These are phyloP conservation scores for Cordyceps javanica DNA, from an alignment of 2,329 filamentous ascomycete species.

Conservation along the genomic window DNA sequence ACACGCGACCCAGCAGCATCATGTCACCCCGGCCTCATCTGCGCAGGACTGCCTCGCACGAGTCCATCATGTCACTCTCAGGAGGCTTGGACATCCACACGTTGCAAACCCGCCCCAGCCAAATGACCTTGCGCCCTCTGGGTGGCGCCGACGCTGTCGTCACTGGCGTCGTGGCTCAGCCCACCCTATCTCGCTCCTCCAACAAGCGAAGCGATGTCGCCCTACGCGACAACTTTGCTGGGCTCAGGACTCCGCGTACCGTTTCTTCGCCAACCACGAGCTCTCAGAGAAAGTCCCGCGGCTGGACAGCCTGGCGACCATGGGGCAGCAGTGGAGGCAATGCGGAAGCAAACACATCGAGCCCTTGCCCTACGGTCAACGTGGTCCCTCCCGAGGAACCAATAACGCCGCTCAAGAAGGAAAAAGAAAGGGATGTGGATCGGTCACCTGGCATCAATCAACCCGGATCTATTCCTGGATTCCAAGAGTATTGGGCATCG, in stretches of 20 bases:
- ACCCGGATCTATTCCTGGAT: constrained; percentile 65
- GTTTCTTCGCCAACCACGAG: constrained; percentile 24
- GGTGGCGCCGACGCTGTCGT: constrained; percentile 51
- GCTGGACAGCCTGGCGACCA: constrained; percentile 38
- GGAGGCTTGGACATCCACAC: constrained; percentile 90
- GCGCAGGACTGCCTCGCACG: constrained; percentile 68
- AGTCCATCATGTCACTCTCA: constrained; percentile 80
- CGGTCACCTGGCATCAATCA: constrained; percentile 73
- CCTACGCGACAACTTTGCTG: constrained; percentile 50
- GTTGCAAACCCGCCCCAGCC: constrained; percentile 66
- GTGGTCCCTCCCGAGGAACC: background rate
- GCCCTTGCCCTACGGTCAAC: constrained; percentile 1
- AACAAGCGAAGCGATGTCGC: constrained; percentile 47
- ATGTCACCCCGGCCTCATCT: constrained; percentile 33
- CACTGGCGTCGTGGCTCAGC: constrained; percentile 53
- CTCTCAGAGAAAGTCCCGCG: constrained; percentile 17
- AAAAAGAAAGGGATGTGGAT: constrained; percentile 32
- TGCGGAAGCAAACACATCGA: background rate
- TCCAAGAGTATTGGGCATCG: constrained; percentile 50
- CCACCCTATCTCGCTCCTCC: constrained; percentile 44
- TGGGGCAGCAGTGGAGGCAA: constrained; percentile 45
- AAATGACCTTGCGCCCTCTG: constrained; percentile 55
- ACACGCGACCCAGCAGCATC: constrained; percentile 11
- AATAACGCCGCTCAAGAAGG: constrained; percentile 14
- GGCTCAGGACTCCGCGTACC: constrained; percentile 28